phyloP scores from a whole-genome alignment of 1,139 yeast genomes.

The Diutina pseudorugosa region DNA sequence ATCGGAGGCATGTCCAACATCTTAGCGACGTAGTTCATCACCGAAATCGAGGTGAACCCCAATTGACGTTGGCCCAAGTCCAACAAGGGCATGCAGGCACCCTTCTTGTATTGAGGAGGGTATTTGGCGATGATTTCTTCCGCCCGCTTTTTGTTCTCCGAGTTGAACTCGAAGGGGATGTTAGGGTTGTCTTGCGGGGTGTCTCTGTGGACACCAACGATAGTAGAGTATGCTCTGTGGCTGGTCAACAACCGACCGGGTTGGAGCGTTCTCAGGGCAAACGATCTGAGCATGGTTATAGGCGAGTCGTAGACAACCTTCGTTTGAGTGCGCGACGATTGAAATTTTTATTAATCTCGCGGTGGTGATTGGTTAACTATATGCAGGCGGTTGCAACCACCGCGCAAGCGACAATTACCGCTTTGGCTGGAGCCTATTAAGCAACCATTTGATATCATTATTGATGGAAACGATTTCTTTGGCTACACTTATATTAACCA shows the following conservation, averaged over 20 bases:
- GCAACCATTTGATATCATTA: neutral
- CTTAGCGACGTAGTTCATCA: conserved; percentile 88
- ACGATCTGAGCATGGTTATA: conserved; percentile 2
- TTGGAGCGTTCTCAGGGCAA: neutral
- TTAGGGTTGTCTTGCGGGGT: conserved; percentile 54
- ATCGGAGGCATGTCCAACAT: conserved; percentile 84
- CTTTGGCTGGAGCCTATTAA: too few relatives aligned
- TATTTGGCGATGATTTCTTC: conserved; percentile 65
- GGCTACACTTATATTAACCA: too few relatives aligned
- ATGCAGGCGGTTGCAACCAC: neutral
- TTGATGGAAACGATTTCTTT: too few relatives aligned
- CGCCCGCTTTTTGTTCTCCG: conserved; percentile 62
- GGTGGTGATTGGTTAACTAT: conserved; percentile 1
- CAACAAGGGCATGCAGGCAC: conserved; percentile 79
- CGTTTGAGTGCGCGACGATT: neutral
- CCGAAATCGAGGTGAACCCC: conserved; percentile 81
- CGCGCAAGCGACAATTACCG: too few relatives aligned
- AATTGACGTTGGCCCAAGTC: conserved; percentile 83
- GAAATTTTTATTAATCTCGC: conserved; percentile 3
- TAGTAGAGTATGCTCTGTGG: conserved; percentile 8
- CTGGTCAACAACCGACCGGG: neutral
- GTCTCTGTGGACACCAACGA: conserved; percentile 64
- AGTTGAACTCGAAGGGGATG: conserved; percentile 61
- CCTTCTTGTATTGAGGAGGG: conserved; percentile 80
- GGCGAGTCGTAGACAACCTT: neutral